These are phyloP conservation scores for Monosporascus sp. DNA, from an alignment of 2,329 filamentous ascomycete genomes.

Conservation along the genomic window DNA sequence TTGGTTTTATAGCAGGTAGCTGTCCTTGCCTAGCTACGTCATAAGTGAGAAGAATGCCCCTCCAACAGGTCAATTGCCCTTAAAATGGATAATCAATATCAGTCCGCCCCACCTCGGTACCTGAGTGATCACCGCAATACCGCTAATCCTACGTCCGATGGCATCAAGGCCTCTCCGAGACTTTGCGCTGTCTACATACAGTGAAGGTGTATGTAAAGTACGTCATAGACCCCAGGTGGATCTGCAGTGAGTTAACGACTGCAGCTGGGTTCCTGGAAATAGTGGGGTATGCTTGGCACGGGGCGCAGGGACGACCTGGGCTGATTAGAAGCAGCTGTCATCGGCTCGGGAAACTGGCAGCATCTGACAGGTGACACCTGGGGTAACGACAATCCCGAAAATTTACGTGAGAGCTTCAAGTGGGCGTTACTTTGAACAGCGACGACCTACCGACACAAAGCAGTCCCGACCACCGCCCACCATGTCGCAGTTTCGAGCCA, in stretches of 20 bases:
- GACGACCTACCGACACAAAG: background rate
- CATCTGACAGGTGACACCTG: background rate
- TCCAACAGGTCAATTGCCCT: background rate
- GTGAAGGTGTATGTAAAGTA: background rate
- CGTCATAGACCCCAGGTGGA: background rate
- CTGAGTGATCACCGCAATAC: no score
- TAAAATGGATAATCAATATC: background rate
- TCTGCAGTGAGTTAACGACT: background rate
- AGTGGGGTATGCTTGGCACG: background rate
- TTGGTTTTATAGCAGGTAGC: background rate
- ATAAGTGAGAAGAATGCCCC: background rate
- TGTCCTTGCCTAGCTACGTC: background rate
- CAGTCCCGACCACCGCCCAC: constrained; percentile 25
- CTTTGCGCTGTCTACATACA: background rate
- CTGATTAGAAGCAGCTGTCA: background rate
- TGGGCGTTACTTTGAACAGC: background rate
- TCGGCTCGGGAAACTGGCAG: background rate
- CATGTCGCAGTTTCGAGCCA: constrained; percentile 83
- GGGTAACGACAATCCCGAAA: background rate
- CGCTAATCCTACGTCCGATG: background rate
- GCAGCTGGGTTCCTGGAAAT: background rate
- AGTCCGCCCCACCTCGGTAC: no score
- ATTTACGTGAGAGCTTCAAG: background rate
- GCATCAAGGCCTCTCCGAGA: background rate
- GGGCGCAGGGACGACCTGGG: background rate